Percentiles rank a stretch among this genome's conserved stretches.
These are phyloP conservation scores for Chrysanthemum lavandulifolium DNA, from an alignment of 129 eudicot species.

Conservation along the genomic window DNA sequence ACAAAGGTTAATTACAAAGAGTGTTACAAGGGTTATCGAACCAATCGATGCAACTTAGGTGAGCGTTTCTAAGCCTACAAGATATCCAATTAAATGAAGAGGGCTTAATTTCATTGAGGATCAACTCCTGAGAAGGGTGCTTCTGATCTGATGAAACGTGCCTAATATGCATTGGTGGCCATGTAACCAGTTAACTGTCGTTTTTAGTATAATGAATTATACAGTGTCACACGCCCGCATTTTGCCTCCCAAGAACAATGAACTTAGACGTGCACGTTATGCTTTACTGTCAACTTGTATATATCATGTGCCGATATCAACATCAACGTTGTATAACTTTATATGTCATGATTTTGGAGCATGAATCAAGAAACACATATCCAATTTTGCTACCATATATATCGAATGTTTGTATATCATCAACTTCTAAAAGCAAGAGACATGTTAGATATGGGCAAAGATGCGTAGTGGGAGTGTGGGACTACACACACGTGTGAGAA, in stretches of 20 bases:
- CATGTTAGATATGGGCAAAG: slow-evolving; percentile 30
- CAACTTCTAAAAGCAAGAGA: slow-evolving; percentile 4
- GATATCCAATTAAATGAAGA: too few relatives aligned
- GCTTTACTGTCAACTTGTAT: slow-evolving; percentile 9
- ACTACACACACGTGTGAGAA: slow-evolving; percentile 50
- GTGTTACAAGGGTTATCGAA: too few relatives aligned
- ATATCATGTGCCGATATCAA: slow-evolving; percentile 26
- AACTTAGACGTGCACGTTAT: slow-evolving; percentile 22
- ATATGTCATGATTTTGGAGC: slow-evolving; percentile 26
- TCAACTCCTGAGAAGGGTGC: too few relatives aligned
- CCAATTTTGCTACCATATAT: slow-evolving; percentile 17
- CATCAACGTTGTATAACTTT: slow-evolving; percentile 25
- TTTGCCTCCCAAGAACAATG: slow-evolving; percentile 24
- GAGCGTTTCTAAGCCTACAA: too few relatives aligned
- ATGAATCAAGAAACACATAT: slow-evolving; percentile 22
- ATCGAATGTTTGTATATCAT: background rate
- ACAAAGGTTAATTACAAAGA: too few relatives aligned
- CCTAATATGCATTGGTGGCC: slow-evolving; percentile 23
- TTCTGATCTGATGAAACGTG: slow-evolving; percentile 20
- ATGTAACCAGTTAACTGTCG: slow-evolving; percentile 16
- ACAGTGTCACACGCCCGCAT: slow-evolving; percentile 4
- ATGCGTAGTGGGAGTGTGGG: slow-evolving; percentile 35
- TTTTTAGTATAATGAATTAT: slow-evolving; percentile 17
- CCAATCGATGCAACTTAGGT: too few relatives aligned
- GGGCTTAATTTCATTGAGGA: too few relatives aligned